These are phyloP conservation scores for Akanthomyces lecanii DNA, from an alignment of 2,329 filamentous ascomycete species.

Conservation along the genomic window DNA sequence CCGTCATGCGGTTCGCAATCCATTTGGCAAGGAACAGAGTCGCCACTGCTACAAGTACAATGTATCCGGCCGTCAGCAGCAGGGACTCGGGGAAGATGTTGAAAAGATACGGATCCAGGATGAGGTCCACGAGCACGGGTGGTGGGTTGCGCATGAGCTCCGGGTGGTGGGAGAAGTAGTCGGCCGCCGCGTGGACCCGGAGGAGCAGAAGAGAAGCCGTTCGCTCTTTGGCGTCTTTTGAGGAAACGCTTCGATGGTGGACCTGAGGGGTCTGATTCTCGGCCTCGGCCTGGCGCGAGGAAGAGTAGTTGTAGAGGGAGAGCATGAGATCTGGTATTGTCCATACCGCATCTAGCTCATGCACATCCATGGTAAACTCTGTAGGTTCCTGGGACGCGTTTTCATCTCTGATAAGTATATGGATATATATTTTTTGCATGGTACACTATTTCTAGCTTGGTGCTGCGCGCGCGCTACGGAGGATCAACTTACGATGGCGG, in stretches of 20 bases:
- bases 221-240: constrained; percentile 20
- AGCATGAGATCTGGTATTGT: constrained; percentile 58
- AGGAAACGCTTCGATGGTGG: not conserved
- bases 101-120: constrained; percentile 80
- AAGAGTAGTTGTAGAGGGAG: constrained; percentile 61
- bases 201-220: constrained; percentile 63
- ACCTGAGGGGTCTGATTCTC: constrained; percentile 13
- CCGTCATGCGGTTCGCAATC: constrained; percentile 26
- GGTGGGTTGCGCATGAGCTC: constrained; percentile 71
- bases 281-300: constrained; percentile 39
- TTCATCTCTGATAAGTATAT: not conserved
- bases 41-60: constrained; percentile 54
- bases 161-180: constrained; percentile 74
- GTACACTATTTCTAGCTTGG: not conserved
- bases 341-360: constrained; percentile 58
- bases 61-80: constrained; percentile 65
- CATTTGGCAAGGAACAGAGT: constrained; percentile 42
- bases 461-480: not conserved
- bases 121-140: constrained; percentile 71
- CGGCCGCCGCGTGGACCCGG: constrained; percentile 69
- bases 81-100: constrained; percentile 79
- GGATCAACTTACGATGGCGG: constrained; percentile 68
- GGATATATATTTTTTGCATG: not conserved
- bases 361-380: constrained; percentile 65
- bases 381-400: constrained; percentile 70